Evolutionary conservation across 2,329 filamentous ascomycete genomes (phyloP).

Genomic region (Diaporthe citri): DNA sequence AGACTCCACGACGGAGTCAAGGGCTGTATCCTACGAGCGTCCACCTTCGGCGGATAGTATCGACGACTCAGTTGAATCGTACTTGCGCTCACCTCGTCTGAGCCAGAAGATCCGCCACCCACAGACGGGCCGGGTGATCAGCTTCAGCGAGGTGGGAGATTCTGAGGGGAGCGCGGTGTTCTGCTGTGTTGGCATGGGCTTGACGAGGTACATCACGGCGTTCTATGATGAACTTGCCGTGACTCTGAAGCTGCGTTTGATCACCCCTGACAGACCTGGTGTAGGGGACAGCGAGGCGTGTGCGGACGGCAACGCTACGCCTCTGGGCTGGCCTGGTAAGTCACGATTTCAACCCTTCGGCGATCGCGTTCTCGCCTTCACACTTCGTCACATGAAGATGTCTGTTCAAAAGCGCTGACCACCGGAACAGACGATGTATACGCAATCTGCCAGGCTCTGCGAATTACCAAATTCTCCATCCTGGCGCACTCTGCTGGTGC

Average conservation of each 20-base stretch:
- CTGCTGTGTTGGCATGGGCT: constrained; percentile 96
- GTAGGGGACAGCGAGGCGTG: constrained; percentile 93
- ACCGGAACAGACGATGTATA: constrained; percentile 79
- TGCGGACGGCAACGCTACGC: constrained; percentile 83
- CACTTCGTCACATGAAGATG: constrained; percentile 5
- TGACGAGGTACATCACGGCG: constrained; percentile 94
- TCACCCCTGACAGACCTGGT: constrained; percentile 93
- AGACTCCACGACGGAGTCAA: constrained; percentile 38
- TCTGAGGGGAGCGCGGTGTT: constrained; percentile 92
- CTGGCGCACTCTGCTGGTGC: constrained; percentile 96
- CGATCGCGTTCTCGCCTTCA: neutral
- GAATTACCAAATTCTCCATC: constrained; percentile 96
- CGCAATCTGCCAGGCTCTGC: constrained; percentile 90
- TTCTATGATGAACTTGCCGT: constrained; percentile 97
- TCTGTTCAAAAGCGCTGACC: constrained; percentile 46
- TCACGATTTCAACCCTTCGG: constrained; percentile 34
- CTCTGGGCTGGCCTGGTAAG: constrained; percentile 93
- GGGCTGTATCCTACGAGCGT: constrained; percentile 72
- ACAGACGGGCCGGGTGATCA: constrained; percentile 87
- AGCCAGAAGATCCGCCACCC: constrained; percentile 91
- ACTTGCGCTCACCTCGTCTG: constrained; percentile 84
- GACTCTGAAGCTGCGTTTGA: constrained; percentile 88
- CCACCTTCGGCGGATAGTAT: constrained; percentile 87
- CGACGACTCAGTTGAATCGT: constrained; percentile 87
- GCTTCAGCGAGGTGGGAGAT: constrained; percentile 97